phyloP scores from a whole-genome alignment of 345 rosid species.

The Populus euphratica region DNA sequence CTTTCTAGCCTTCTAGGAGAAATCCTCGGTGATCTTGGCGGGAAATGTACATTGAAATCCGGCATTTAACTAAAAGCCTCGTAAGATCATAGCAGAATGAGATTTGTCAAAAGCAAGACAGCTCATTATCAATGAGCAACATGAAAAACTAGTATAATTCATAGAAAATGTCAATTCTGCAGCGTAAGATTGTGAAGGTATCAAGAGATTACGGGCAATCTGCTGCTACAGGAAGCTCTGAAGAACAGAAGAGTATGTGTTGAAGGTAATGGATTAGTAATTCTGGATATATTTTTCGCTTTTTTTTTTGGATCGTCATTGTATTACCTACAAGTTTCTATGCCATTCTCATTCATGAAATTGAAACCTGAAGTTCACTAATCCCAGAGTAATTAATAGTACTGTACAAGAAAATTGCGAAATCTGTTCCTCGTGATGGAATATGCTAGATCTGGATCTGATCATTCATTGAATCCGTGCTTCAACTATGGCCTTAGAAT shows the following conservation, averaged over 20 bases:
- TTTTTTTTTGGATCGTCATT: too few relatives aligned
- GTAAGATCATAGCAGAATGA: slow-evolving; percentile 20
- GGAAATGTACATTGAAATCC: too few relatives aligned
- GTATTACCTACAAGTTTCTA: neutral
- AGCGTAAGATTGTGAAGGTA: too few relatives aligned
- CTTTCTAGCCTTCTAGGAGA: neutral
- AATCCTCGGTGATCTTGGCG: neutral
- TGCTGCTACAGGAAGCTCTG: slow-evolving; percentile 25
- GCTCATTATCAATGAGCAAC: slow-evolving; percentile 10
- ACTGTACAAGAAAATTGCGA: neutral
- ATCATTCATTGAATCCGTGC: neutral
- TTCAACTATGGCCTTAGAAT: neutral
- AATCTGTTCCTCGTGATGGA: neutral
- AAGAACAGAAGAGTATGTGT: slow-evolving; percentile 13
- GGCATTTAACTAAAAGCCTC: too few relatives aligned
- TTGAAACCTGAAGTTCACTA: neutral
- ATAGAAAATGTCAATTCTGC: slow-evolving; percentile 16
- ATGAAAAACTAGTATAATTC: slow-evolving; percentile 19
- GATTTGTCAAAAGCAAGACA: slow-evolving; percentile 11
- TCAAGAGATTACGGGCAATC: slow-evolving; percentile 6
- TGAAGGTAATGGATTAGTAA: too few relatives aligned
- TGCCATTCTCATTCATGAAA: neutral
- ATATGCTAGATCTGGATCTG: neutral
- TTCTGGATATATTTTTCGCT: too few relatives aligned
- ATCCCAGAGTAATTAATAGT: neutral